A percentile compares a stretch with the other conserved stretches of the same genome.
These are phyloP conservation scores for Cladosporium oxysporum DNA, from an alignment of 2,329 filamentous ascomycete species.

Conservation along the genomic window DNA sequence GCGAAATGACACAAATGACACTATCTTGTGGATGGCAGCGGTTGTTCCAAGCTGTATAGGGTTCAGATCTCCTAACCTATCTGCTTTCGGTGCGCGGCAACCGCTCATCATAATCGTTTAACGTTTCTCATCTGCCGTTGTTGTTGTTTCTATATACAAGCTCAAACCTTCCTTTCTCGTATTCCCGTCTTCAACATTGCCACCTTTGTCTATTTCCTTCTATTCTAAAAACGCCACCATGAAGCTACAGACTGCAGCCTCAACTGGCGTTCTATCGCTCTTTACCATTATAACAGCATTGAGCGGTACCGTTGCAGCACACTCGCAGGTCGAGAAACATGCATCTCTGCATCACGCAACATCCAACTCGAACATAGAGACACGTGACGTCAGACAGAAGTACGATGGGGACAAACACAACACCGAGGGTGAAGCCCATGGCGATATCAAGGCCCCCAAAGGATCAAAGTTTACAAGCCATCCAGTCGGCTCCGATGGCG, in stretches of 20 bases:
- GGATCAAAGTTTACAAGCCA: not conserved
- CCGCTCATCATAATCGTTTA: not conserved
- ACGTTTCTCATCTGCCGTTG: not conserved
- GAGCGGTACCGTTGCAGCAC: not conserved
- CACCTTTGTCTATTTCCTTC: not conserved
- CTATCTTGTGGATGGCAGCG: not conserved
- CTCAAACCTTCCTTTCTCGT: not conserved
- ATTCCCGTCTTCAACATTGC: not conserved
- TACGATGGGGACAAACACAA: not conserved
- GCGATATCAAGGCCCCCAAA: slow-evolving; percentile 9
- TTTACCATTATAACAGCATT: slow-evolving; percentile 9
- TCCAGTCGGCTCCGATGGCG: slow-evolving; percentile 10
- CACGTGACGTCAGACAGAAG: slow-evolving; percentile 2
- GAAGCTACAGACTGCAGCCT: slow-evolving; percentile 11
- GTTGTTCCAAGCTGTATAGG: slow-evolving; percentile 1
- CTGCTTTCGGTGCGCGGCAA: not conserved
- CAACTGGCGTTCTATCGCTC: slow-evolving; percentile 9
- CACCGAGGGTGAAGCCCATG: slow-evolving; percentile 14
- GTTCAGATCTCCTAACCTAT: not conserved
- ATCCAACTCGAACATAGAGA: not conserved
- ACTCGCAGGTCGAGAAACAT: slow-evolving; percentile 6
- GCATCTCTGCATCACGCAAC: not conserved
- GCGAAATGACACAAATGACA: not conserved
- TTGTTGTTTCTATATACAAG: not conserved
- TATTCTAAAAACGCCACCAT: not conserved